Evolutionary conservation across 140 eudicot species (phyloP), one percentile per base, ranked within the genome.

Genomic region (Stevia rebaudiana): DNA sequence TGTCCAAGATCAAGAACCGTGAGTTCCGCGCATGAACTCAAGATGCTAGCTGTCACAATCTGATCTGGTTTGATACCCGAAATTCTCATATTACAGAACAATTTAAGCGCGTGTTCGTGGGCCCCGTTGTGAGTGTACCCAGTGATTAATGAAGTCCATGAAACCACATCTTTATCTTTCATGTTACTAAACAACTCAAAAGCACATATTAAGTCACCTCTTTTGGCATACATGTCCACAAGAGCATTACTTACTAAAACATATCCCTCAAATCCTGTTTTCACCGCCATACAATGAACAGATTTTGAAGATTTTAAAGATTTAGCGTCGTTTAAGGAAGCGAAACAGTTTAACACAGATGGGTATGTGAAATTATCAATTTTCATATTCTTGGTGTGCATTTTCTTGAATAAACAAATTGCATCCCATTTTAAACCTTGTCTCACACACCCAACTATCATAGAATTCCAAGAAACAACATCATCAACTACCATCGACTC

Each of bases 111-210:
- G 68, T 83, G 80, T 53, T 82, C 86, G 17, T 82, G 76, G 62
- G 68, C 70, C 11, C 65, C 63, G 63, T 78, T 86, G 73, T 82
- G 86, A 15, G 94, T 74, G 54, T 72, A 84, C 23, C 97, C 95
- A 0, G 84, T 84, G 74, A 86, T 75, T 24, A 90, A 65, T 44
- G 95, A 90, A 35, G 94, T 90, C 97, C 97, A 90, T 3, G 97
- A 90, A 43, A 90, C 82, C 37, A 90, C 86, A 52, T 86, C 97
- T 77, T 75, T 86, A 30, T 80, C 82, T 21, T 25, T 30, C 80
- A 84, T 72, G 18, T 65, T 59, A 68, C 78, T 66, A 17, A 90
- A 90, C 47, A 80, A 65, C 68, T 71, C 43, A 48, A 76, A 63
- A 0, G 95, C 95, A 53, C 78, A 62, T 18, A 7, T 28, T 24